These are phyloP conservation scores for Nigrospora oryzae DNA, from an alignment of 2,329 filamentous ascomycete species.

Conservation along the genomic window DNA sequence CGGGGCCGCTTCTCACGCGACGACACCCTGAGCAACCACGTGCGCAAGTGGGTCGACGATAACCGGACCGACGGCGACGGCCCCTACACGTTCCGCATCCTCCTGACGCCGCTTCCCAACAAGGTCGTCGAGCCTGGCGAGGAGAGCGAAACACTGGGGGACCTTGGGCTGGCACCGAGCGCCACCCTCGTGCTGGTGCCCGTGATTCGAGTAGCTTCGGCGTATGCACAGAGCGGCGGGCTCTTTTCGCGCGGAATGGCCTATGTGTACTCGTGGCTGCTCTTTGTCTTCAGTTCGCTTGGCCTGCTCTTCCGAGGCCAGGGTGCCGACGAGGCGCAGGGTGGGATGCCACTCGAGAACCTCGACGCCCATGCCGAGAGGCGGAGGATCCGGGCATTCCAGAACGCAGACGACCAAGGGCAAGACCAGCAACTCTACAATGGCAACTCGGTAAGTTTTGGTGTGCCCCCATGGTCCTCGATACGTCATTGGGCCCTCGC, in stretches of 20 bases:
- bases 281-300: constrained; percentile 5
- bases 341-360: constrained; percentile 19
- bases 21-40: constrained; percentile 53
- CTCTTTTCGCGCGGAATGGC: constrained; percentile 15
- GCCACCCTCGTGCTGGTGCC: constrained; percentile 79
- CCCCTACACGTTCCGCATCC: constrained; percentile 78
- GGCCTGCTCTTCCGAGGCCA: constrained; percentile 11
- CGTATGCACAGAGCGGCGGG: constrained; percentile 25
- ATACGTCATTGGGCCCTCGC: no score
- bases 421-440: constrained; percentile 74
- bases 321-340: constrained; percentile 2
- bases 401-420: constrained; percentile 43
- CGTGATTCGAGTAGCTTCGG: constrained; percentile 38
- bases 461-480: not conserved
- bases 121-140: constrained; percentile 66
- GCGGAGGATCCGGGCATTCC: constrained; percentile 36
- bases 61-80: constrained; percentile 44
- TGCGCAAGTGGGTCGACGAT: constrained; percentile 71
- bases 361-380: constrained; percentile 14
- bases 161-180: constrained; percentile 67
- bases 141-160: constrained; percentile 58
- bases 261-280: constrained; percentile 3
- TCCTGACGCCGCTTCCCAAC: constrained; percentile 71
- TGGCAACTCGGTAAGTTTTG: constrained; percentile 69
- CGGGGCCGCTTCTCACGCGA: constrained; percentile 61